Evolutionary conservation across 2,329 filamentous ascomycete species (phyloP), one percentile per base, ranked within the genome.

Genomic region (Fusarium floridanum): DNA sequence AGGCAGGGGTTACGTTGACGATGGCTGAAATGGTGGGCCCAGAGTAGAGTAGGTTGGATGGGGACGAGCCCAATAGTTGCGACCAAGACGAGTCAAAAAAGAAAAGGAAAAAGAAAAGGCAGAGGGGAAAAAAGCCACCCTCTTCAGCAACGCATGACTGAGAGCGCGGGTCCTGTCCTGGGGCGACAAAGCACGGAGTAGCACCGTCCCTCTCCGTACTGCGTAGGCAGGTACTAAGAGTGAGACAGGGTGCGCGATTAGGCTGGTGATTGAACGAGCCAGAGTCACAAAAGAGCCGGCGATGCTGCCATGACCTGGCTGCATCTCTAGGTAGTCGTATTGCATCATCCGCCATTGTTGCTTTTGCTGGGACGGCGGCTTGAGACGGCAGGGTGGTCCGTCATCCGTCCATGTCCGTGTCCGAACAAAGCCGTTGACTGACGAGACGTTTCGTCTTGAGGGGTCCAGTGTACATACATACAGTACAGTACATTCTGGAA

Each of bases 11-110:
- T 57, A 41, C 56, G 56, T 70, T 67, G 66, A 76, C 66, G 67
- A 77, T 76, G 77, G 72, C 69, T 75, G 62, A 75, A 68, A 71
- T 67, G 65, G 77, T 79, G 77, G 76, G 73, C 65, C 75, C 66
- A 70, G 48, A 64, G 64, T 22, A 67, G 64, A 66, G 63, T 22
- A 67, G 64, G 43, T 56, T 69, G 41, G 56, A 70, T 67, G 64
- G 62, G 61, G 67, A 67, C 68, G 56, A 71, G 24, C 61, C 72
- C 72, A 74, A 75, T 73, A 76, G 73, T 68, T 75, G 63, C 66
- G 34, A 59, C 45, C 45, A 39, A 48, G 37, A 64, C 36, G 48
- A 55, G n/a, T 37, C 70, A 74, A 77, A 77, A 55, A 65, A 63
- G 59, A 61, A 65, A 71, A 71, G 62, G 67, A 69, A 68, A 62